These are phyloP conservation scores for Botrytis byssoidea DNA, from an alignment of 2,329 filamentous ascomycete species.

Conservation along the genomic window DNA sequence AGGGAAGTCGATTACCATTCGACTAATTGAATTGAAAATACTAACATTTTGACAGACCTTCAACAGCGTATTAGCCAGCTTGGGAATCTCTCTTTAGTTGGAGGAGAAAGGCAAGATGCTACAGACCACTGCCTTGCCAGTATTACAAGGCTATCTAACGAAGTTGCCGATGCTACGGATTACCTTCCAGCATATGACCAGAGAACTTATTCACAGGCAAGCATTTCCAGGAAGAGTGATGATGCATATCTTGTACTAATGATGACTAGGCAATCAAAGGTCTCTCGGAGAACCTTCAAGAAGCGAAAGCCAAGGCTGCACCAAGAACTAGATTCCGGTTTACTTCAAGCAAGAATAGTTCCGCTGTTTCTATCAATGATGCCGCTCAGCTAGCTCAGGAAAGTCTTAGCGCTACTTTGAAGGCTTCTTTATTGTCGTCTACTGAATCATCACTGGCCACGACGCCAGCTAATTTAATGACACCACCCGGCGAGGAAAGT, in stretches of 20 bases:
- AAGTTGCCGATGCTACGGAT: slow-evolving; percentile 79
- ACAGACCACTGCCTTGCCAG: slow-evolving; percentile 76
- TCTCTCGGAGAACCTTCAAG: slow-evolving; percentile 74
- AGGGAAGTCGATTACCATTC: slow-evolving; percentile 49
- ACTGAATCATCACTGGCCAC: slow-evolving; percentile 44
- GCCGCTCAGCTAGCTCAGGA: slow-evolving; percentile 53
- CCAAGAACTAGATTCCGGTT: slow-evolving; percentile 84
- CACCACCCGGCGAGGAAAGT: slow-evolving; percentile 30
- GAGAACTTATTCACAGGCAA: slow-evolving; percentile 76
- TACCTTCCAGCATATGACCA: slow-evolving; percentile 89
- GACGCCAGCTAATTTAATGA: slow-evolving; percentile 37
- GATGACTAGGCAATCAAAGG: slow-evolving; percentile 66
- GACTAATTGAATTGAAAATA: neutral
- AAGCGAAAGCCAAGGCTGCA: slow-evolving; percentile 63
- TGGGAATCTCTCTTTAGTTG: slow-evolving; percentile 58
- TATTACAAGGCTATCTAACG: slow-evolving; percentile 77
- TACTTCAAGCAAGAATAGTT: slow-evolving; percentile 58
- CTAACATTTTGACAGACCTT: slow-evolving; percentile 54
- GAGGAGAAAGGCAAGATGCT: slow-evolving; percentile 75
- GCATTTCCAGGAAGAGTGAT: slow-evolving; percentile 10
- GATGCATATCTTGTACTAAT: slow-evolving; percentile 39
- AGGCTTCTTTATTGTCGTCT: slow-evolving; percentile 38
- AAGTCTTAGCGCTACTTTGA: slow-evolving; percentile 42
- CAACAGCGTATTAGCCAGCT: slow-evolving; percentile 74
- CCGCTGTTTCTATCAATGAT: slow-evolving; percentile 55